phyloP scores from a whole-genome alignment of 202 grass and related monocot genomes.

The Schoenoplectus triqueter region DNA sequence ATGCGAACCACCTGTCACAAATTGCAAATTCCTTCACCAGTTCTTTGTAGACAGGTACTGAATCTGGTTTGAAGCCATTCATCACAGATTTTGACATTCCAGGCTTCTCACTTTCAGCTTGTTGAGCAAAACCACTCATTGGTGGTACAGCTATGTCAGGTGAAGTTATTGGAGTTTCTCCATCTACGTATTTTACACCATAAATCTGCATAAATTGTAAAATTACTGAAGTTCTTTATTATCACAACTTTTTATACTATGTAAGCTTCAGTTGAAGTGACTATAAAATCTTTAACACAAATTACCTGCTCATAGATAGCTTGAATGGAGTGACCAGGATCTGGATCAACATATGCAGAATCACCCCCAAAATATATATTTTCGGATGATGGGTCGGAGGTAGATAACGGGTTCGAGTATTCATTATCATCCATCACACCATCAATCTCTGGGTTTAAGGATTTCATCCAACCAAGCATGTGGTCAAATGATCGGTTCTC shows the following conservation, averaged over 20 bases:
- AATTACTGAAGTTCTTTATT: not conserved
- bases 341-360: slow-evolving; percentile 80
- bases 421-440: slow-evolving; percentile 48
- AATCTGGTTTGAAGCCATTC: slow-evolving; percentile 72
- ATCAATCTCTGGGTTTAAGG: slow-evolving; percentile 68
- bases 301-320: slow-evolving; percentile 84
- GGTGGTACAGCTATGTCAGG: slow-evolving; percentile 42
- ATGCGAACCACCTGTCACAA: slow-evolving; percentile 89
- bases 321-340: slow-evolving; percentile 84
- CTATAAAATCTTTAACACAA: not conserved
- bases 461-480: slow-evolving; percentile 96
- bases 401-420: slow-evolving; percentile 50
- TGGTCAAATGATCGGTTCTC: slow-evolving; percentile 98
- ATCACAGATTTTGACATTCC: slow-evolving; percentile 61
- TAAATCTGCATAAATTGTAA: slow-evolving; percentile 42
- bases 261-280: not conserved
- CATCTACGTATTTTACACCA: slow-evolving; percentile 52
- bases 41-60: slow-evolving; percentile 70
- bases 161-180: slow-evolving; percentile 49
- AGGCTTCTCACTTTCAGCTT: slow-evolving; percentile 57
- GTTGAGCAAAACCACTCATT: slow-evolving; percentile 81
- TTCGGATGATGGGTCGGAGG: slow-evolving; percentile 37
- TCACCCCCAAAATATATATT: slow-evolving; percentile 50
- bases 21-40: slow-evolving; percentile 70
- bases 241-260: no score